These are phyloP conservation scores for Neltuma alba DNA, from an alignment of 306 rosid species.

Conservation along the genomic window DNA sequence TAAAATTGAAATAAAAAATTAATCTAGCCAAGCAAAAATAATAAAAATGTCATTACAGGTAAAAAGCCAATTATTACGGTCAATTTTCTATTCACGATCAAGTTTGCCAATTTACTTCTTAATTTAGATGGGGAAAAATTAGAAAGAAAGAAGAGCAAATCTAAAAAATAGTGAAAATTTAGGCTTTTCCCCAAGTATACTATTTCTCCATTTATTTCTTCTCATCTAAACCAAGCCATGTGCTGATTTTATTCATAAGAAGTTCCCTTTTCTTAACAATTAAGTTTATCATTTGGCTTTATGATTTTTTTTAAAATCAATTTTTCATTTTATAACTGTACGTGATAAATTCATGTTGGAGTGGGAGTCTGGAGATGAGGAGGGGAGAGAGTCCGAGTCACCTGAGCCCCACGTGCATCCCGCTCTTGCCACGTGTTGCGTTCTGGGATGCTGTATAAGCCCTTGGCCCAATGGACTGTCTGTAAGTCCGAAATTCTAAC, in stretches of 20 bases:
- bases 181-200: background rate
- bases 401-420: conserved; percentile 16
- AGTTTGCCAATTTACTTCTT: too few species aligned
- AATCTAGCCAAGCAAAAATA: too few species aligned
- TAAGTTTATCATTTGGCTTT: background rate
- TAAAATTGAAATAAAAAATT: too few species aligned
- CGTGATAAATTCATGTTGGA: background rate
- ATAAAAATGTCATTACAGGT: too few species aligned
- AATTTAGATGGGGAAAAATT: too few species aligned
- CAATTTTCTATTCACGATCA: too few species aligned
- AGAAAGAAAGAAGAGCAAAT: background rate
- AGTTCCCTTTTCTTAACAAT: background rate
- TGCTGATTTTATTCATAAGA: too few species aligned
- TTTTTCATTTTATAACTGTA: background rate
- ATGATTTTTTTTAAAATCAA: background rate
- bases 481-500: background rate
- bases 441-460: background rate
- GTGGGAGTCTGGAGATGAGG: background rate
- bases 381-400: background rate
- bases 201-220: background rate
- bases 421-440: background rate
- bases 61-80: too few species aligned
- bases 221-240: background rate
- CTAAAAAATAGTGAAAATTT: too few species aligned
- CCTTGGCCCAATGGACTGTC: background rate